Base-by-base conservation (phyloP, 305 asterid genomes). In the Vinca major region DNA sequence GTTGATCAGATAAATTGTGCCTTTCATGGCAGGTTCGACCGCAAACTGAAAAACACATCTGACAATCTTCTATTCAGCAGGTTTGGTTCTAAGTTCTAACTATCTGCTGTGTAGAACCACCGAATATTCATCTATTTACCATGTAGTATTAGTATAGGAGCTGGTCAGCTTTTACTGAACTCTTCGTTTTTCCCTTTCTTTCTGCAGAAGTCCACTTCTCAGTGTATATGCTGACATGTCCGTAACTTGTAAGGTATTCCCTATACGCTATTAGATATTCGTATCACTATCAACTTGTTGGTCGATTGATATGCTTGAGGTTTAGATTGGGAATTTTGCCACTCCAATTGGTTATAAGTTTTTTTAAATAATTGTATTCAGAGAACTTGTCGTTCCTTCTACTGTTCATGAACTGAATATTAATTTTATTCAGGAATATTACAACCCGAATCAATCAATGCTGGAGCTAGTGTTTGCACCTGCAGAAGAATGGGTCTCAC, bases 161-260 rank as follows among this genome's bases (percentile, higher is more conserved):
- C 33, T 26, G 33, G 33, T 1, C 33, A 26, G 33, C 33, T 26
- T 26, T 26, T 26, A 26, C 33, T 26, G 33, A 26, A 26, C 33
- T 62, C 41, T 20, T 39, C n/a, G 49, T 5, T 45, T 14, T n/a
- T 52, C 52, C 56, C 47, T 9, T 66, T 71, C 54, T 67, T 74
- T 66, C 20, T 82, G 92, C 95, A 91, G 98, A 80, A 94, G 99
- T 57, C 83, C 89, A 47, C 91, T 94, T 76, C 98, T 94, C 80
- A 94, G 99, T 74, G 99, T 94, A 65, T 94, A 94, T 73, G 99
- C 99, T 4, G 99, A 94, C 82, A 94, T 94, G 98, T 94, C 99
- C 8, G 99, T 94, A 14, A 80, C 99, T 61, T 94, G 99, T 75
- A 94, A 94, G 99, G 98, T 94, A 85, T 70, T 33, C 7, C 7